Conservation (phyloP, 495 filamentous ascomycete genomes). For the Annulohypoxylon nitens region DNA sequence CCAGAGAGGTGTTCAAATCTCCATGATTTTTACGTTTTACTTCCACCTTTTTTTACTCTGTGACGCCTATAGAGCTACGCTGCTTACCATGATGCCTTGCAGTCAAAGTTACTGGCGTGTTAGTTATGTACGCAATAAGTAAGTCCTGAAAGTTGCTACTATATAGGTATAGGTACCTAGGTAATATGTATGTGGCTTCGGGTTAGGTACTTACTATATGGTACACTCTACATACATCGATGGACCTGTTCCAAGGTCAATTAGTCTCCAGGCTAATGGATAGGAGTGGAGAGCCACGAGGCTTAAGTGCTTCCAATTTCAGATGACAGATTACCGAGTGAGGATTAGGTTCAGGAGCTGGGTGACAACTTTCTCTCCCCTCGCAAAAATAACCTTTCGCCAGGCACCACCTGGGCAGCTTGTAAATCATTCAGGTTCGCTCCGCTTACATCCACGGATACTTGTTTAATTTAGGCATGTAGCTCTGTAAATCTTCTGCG, state of each 20-base stretch:
- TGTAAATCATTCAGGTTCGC: background rate
- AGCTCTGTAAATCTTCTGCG: background rate
- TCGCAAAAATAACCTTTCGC: constrained; percentile 12
- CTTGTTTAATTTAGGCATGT: background rate
- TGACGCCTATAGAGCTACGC: background rate
- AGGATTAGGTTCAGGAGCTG: constrained; percentile 6
- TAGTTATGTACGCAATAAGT: constrained; percentile 14
- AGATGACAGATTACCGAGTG: constrained; percentile 35
- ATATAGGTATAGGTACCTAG: background rate
- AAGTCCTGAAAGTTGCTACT: background rate
- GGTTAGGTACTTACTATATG: background rate
- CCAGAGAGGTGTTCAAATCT: no score
- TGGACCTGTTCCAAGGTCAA: background rate
- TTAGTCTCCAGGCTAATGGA: constrained; percentile 2
- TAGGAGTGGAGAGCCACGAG: constrained; percentile 37
- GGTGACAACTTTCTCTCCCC: constrained; percentile 1
- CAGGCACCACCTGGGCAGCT: background rate
- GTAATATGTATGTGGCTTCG: background rate
- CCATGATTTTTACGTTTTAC: no score
- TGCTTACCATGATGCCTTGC: no score
- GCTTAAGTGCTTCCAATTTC: constrained; percentile 23
- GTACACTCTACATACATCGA: no score
- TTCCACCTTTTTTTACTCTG: no score
- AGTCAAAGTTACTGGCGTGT: background rate
- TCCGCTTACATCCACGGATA: background rate